A percentile compares a stretch with the other conserved stretches of the same genome.
These are phyloP conservation scores for Puccinia triticina DNA, from an alignment of 1,284 basidiomycete species.

Conservation along the genomic window DNA sequence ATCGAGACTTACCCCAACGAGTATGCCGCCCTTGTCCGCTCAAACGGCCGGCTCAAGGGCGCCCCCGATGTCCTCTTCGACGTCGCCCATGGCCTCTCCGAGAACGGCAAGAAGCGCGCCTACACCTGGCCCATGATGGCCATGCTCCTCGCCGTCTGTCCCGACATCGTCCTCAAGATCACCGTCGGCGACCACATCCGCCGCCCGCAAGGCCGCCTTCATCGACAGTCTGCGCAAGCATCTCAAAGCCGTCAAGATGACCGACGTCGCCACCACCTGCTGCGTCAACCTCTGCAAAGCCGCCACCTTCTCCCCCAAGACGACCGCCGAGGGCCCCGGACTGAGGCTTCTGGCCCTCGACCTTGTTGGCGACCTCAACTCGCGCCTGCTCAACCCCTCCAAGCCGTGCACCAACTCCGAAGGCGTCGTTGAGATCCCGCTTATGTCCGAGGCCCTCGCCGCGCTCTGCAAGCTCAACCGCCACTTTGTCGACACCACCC, in stretches of 20 bases:
- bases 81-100: constrained; percentile 57
- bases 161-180: constrained; percentile 69
- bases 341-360: constrained; percentile 71
- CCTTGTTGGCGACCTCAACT: constrained; percentile 63
- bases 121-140: constrained; percentile 80
- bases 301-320: constrained; percentile 69
- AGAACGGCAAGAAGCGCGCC: constrained; percentile 65
- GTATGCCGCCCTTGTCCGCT: constrained; percentile 72
- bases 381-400: constrained; percentile 55
- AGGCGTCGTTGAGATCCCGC: constrained; percentile 56
- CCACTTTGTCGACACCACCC: constrained; percentile 37
- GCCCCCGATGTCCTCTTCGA: constrained; percentile 60
- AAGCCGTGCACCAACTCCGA: constrained; percentile 54
- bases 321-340: constrained; percentile 66
- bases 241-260: constrained; percentile 59
- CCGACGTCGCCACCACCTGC: constrained; percentile 73
- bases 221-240: constrained; percentile 56
- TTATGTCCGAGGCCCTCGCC: constrained; percentile 58
- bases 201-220: constrained; percentile 48
- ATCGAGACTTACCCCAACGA: constrained; percentile 79
- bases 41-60: constrained; percentile 58
- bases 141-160: constrained; percentile 74
- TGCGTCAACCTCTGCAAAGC: constrained; percentile 79
- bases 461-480: constrained; percentile 58
- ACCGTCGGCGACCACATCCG: constrained; percentile 62